Base-by-base conservation (phyloP, 305 asterid genomes). In the Ajuga reptans region DNA sequence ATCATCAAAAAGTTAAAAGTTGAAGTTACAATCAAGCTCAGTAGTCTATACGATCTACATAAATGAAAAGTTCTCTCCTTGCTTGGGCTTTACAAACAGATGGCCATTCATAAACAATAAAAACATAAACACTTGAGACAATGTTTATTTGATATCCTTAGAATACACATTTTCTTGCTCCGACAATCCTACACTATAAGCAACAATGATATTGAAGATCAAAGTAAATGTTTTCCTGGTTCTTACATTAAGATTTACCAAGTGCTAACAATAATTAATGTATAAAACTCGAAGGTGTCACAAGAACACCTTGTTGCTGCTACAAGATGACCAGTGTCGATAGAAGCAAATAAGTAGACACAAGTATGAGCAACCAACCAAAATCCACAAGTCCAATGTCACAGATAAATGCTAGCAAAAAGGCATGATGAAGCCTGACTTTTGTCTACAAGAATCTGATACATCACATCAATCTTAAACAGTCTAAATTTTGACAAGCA, bases 271-370 rank as follows among this genome's bases (percentile, higher is more conserved):
- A 11, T 0, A 37, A 17, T 33, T 55, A 17, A 31, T 51, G 24
- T 27, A 69, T 15, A 67, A 54, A 59, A 49, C 36, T 42, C 3
- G 5, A 61, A 24, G 61, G 39, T 57, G 42, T 42, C 62, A 43
- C 47, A 58, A 66, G n/a, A 64, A n/a, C 36, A 59, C 69, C 18
- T 33, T 66, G 58, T 47, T 41, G 46, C 47, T 41, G 63, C 29
- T 68, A 57, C 12, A 75, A 64, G 8, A 64, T 31, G 46, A 17
- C 5, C 29, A 6, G 46, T 17, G 46, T 41, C 57, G 42, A 62
- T 63, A 66, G 45, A 68, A 67, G 46, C 58, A 59, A 45, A 33
- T 31, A 39, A 21, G n/a, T 27, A 14, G 11, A 36, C 43, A 63
- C 59, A 59, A 52, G 14, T 29, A 61, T 49, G 18, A 41, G 68